Conservation (phyloP, 1,139 yeast species). For the Yamadazyma diddensiae region DNA sequence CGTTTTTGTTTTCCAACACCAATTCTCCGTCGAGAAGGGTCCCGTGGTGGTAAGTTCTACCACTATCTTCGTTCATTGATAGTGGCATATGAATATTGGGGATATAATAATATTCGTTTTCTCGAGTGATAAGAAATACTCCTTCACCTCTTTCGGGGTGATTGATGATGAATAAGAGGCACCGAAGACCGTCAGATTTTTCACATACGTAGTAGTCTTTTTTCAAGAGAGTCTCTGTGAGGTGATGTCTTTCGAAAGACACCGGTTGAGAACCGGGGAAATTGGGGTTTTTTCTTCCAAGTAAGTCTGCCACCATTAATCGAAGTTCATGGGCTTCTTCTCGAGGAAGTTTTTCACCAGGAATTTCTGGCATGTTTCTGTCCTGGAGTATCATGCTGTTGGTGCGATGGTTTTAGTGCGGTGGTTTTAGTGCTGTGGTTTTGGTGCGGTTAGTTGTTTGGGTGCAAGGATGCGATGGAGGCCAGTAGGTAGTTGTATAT, state of each 20-base stretch:
- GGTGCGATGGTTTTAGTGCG: no score
- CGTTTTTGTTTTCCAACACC: conserved; percentile 53
- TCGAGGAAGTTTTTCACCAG: conserved; percentile 75
- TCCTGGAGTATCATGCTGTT: conserved; percentile 34
- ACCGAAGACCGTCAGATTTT: conserved; percentile 90
- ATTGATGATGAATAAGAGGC: conserved; percentile 63
- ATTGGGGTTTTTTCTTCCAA: conserved; percentile 48
- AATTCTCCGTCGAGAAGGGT: conserved; percentile 93
- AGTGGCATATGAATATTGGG: conserved; percentile 84
- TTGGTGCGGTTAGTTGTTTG: no score
- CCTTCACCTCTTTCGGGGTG: conserved; percentile 77
- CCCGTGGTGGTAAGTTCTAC: conserved; percentile 70
- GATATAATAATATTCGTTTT: conserved; percentile 77
- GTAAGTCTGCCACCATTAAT: conserved; percentile 65
- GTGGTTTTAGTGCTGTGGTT: no score
- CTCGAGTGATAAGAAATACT: conserved; percentile 75
- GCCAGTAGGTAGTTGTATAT: no score
- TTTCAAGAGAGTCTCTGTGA: conserved; percentile 57
- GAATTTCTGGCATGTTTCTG: conserved; percentile 75
- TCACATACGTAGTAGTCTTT: conserved; percentile 85
- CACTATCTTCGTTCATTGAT: conserved; percentile 43
- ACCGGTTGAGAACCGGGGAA: conserved; percentile 97
- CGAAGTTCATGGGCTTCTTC: conserved; percentile 67
- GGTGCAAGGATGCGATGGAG: no score
- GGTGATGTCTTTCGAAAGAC: conserved; percentile 76